Evolutionary conservation across 116 monocot species (phyloP).

Genomic region (Dioscorea cayenensis): DNA sequence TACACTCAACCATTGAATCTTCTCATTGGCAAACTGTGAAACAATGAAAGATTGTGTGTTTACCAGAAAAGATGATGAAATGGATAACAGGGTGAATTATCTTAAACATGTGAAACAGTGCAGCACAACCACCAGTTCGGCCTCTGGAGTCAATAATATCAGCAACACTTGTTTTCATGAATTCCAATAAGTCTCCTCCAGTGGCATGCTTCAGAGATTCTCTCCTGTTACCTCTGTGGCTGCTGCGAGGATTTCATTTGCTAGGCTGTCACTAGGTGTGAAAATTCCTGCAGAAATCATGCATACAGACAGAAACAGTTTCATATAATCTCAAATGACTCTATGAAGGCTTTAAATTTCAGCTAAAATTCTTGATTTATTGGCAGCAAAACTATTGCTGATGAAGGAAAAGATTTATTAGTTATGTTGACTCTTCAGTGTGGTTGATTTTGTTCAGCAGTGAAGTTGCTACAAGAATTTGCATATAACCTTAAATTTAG

Average conservation of each 20-base stretch:
- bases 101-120: slow-evolving; percentile 76
- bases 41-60: neutral
- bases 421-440: slow-evolving; percentile 24
- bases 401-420: neutral
- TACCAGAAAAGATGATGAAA: neutral
- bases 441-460: too few species aligned
- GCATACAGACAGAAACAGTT: too few species aligned
- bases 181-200: slow-evolving; percentile 94
- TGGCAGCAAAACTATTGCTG: neutral
- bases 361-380: too few species aligned
- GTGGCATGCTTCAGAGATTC: slow-evolving; percentile 86
- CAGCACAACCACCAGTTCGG: slow-evolving; percentile 81
- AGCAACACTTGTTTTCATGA: slow-evolving; percentile 88
- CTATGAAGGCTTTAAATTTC: too few species aligned
- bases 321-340: neutral
- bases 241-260: slow-evolving; percentile 53
- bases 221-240: slow-evolving; percentile 72
- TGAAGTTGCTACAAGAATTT: too few species aligned
- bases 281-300: slow-evolving; percentile 55
- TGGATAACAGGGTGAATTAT: neutral
- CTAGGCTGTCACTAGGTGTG: slow-evolving; percentile 78
- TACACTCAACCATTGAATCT: slow-evolving; percentile 90
- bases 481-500: too few species aligned
- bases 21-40: slow-evolving; percentile 87
- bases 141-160: slow-evolving; percentile 90